Conservation (phyloP, 306 rosid species). For the Cajanus cajan region DNA sequence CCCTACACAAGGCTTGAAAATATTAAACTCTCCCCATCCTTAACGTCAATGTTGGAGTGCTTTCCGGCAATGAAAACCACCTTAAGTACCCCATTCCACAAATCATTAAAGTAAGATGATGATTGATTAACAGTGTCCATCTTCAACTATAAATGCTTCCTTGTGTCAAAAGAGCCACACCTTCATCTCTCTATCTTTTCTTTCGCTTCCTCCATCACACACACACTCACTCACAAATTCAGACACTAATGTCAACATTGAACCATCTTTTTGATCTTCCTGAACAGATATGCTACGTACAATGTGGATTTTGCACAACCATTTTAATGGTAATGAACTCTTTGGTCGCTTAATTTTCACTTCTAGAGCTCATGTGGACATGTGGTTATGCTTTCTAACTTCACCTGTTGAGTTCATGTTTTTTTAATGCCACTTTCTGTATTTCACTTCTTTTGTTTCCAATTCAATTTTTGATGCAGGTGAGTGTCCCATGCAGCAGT, state of each 20-base stretch:
- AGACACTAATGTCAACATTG: slow-evolving; percentile 52
- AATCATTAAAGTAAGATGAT: slow-evolving; percentile 32
- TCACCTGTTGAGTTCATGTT: neutral
- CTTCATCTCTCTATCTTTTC: slow-evolving; percentile 16
- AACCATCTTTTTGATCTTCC: slow-evolving; percentile 76
- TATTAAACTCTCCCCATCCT: neutral
- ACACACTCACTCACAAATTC: neutral
- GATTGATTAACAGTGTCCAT: slow-evolving; percentile 42
- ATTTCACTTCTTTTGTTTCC: neutral
- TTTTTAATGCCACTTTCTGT: neutral
- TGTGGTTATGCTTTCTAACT: neutral
- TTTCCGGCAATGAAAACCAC: slow-evolving; percentile 40
- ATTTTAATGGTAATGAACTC: slow-evolving; percentile 60
- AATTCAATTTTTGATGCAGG: slow-evolving; percentile 47
- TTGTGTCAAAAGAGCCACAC: slow-evolving; percentile 28
- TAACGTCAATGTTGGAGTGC: slow-evolving; percentile 30
- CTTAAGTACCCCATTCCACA: slow-evolving; percentile 16
- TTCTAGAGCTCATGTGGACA: neutral
- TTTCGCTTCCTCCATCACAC: slow-evolving; percentile 18
- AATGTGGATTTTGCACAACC: slow-evolving; percentile 87
- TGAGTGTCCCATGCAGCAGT: slow-evolving; percentile 92
- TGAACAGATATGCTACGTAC: slow-evolving; percentile 82
- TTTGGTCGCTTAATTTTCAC: neutral
- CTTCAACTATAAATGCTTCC: slow-evolving; percentile 51
- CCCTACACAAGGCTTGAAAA: slow-evolving; percentile 12